These are phyloP conservation scores for Sporothrix humicola DNA, from an alignment of 2,329 filamentous ascomycete species.

Conservation along the genomic window DNA sequence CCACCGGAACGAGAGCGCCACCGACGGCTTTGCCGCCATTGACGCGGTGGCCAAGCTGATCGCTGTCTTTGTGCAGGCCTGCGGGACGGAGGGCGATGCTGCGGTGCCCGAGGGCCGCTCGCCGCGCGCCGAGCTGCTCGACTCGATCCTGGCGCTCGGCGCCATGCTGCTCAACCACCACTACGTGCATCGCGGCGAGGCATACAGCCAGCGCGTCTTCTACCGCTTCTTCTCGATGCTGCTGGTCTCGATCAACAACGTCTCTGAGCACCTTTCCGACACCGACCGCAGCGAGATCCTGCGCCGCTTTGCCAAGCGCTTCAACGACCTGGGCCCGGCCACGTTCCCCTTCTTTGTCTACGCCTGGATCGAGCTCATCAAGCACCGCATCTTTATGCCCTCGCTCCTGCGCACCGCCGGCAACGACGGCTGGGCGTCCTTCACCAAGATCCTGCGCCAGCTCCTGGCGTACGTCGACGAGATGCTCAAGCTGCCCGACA, in stretches of 20 bases:
- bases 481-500: constrained; percentile 72
- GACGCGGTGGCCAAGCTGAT: constrained; percentile 86
- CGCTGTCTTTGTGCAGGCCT: constrained; percentile 74
- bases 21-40: constrained; percentile 64
- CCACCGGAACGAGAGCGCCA: constrained; percentile 64
- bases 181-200: constrained; percentile 77
- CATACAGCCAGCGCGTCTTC: constrained; percentile 87
- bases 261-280: constrained; percentile 63
- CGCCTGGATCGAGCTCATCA: constrained; percentile 80
- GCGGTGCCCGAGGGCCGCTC: constrained; percentile 51
- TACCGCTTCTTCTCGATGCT: constrained; percentile 86
- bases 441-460: constrained; percentile 73
- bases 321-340: constrained; percentile 75
- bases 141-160: constrained; percentile 77
- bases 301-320: constrained; percentile 71
- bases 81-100: constrained; percentile 59
- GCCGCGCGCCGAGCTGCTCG: constrained; percentile 73
- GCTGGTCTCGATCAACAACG: constrained; percentile 59
- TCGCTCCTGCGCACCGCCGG: constrained; percentile 71
- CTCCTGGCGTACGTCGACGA: constrained; percentile 77
- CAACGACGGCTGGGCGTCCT: constrained; percentile 75
- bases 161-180: constrained; percentile 85
- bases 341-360: constrained; percentile 84
- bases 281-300: constrained; percentile 72
- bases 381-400: constrained; percentile 85